Percentiles rank a stretch among this genome's conserved stretches.
Conservation (phyloP, 495 filamentous ascomycete species). For the Thermothielavioides terrestris region DNA sequence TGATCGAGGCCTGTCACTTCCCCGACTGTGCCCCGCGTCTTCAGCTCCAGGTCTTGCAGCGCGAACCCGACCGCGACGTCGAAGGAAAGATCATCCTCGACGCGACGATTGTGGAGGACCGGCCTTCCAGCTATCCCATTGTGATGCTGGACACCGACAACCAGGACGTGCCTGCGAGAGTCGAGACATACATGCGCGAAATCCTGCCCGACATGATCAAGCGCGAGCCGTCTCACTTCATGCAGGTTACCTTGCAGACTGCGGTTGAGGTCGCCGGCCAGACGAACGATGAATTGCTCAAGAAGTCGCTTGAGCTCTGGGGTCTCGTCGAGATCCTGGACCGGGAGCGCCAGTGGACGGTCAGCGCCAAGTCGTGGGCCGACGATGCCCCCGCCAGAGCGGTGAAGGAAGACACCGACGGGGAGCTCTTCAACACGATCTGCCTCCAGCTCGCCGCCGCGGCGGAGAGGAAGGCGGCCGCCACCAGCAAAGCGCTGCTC, state of each 20-base stretch:
- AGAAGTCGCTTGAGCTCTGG: slow-evolving; percentile 66
- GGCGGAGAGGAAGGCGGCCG: slow-evolving; percentile 60
- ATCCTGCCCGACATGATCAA: slow-evolving; percentile 53
- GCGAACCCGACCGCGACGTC: slow-evolving; percentile 37
- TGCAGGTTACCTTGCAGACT: slow-evolving; percentile 55
- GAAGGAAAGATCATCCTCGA: slow-evolving; percentile 29
- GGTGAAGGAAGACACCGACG: slow-evolving; percentile 34
- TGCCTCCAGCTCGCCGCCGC: slow-evolving; percentile 65
- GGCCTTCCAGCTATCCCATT: slow-evolving; percentile 30
- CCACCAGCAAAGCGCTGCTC: slow-evolving; percentile 58
- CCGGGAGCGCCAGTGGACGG: slow-evolving; percentile 57
- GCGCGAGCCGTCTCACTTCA: slow-evolving; percentile 57
- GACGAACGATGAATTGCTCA: slow-evolving; percentile 56
- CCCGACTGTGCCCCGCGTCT: slow-evolving; percentile 47
- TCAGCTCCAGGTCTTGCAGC: slow-evolving; percentile 46
- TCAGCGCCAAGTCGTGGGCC: slow-evolving; percentile 32
- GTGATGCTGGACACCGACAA: slow-evolving; percentile 56
- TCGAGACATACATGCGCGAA: slow-evolving; percentile 64
- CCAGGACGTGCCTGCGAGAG: slow-evolving; percentile 57
- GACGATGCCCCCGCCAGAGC: slow-evolving; percentile 22
- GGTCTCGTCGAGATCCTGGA: slow-evolving; percentile 65
- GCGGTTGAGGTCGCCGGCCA: slow-evolving; percentile 47
- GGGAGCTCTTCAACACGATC: slow-evolving; percentile 43
- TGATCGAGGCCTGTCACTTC: slow-evolving; percentile 63
- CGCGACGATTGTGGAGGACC: slow-evolving; percentile 27